Evolutionary conservation across 2,329 filamentous ascomycete genomes (phyloP), one percentile per base, ranked within the genome.

Genomic region (Penicillium sumatraense): DNA sequence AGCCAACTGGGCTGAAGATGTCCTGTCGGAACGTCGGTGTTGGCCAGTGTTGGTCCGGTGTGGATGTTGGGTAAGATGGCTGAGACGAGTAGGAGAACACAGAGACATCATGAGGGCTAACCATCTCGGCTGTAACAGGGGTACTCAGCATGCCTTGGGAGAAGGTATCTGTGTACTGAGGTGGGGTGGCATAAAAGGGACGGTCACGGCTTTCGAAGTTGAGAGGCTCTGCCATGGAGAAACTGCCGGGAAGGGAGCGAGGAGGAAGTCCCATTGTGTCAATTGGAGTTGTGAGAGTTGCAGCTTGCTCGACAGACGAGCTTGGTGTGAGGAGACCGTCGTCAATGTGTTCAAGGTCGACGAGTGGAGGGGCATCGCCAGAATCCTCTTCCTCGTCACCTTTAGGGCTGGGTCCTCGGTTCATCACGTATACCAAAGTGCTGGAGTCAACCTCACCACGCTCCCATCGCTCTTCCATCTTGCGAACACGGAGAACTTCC

Each of bases 401-500:
- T 60, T 70, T 72, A 14, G 64, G 64, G 46, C 65, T 71, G 5
- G 69, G 63, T 16, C 73, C 72, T 24, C 71, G 65, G 56, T 75
- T 74, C 49, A 69, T 60, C 18, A 76, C 71, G 57, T 75, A 77
- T 14, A 76, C 67, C 5, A 73, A 54, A 45, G 72, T 69, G 45
- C 59, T 68, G 21, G 61, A 64, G 53, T 76, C 74, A 51, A 76
- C 68, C 69, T 78, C 75, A 23, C 74, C 70, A 26, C 71, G 66
- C 47, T 76, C 72, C 52, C 68, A 76, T 11, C 73, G 68, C 58
- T 76, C 75, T 57, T 78, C 74, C 61, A 75, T 61, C 54, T 68
- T 71, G 35, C 75, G 66, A 10, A 77, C 72, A 1, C 67, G 69
- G 33, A 76, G 74, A 14, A 78, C 74, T 56, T 78, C 75, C 21